Conservation (phyloP, 2,329 filamentous ascomycete species). For the Microsporum canis region DNA sequence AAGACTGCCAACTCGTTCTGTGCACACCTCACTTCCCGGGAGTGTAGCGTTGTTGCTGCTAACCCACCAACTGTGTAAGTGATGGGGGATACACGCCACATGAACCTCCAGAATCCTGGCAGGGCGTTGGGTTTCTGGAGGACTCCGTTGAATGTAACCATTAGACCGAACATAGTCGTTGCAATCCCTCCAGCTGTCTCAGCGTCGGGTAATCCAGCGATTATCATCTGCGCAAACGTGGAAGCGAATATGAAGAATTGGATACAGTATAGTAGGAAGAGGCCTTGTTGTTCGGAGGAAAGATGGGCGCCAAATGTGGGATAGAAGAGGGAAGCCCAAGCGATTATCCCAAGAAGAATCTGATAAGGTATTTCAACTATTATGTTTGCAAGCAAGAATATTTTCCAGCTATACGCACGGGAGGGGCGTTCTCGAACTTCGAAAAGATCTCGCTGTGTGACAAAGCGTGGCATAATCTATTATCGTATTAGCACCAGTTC, state of each 20-base stretch:
- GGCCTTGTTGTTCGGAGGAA: conserved; percentile 56
- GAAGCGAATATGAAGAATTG: conserved; percentile 69
- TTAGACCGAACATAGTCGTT: conserved; percentile 61
- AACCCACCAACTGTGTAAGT: conserved; percentile 69
- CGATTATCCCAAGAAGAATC: conserved; percentile 57
- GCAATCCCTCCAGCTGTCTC: conserved; percentile 67
- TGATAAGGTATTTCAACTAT: conserved; percentile 81
- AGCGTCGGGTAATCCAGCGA: conserved; percentile 62
- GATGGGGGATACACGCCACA: conserved; percentile 73
- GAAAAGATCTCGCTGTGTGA: conserved; percentile 68
- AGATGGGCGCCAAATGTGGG: conserved; percentile 54
- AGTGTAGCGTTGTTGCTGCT: conserved; percentile 57
- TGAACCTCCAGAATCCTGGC: conserved; percentile 70
- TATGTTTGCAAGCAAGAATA: conserved; percentile 75
- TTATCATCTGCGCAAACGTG: conserved; percentile 69
- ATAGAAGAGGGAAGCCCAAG: conserved; percentile 78
- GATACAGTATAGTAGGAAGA: conserved; percentile 68
- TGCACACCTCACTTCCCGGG: conserved; percentile 54
- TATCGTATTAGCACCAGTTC: not conserved
- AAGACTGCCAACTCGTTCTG: conserved; percentile 59
- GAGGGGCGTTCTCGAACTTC: conserved; percentile 76
- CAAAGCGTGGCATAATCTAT: conserved; percentile 64
- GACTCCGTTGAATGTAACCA: conserved; percentile 62
- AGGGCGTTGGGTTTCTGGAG: conserved; percentile 52
- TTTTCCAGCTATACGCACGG: conserved; percentile 74